Base-by-base conservation (phyloP, 2,329 filamentous ascomycete species). In the Domatiomyces globalis region DNA sequence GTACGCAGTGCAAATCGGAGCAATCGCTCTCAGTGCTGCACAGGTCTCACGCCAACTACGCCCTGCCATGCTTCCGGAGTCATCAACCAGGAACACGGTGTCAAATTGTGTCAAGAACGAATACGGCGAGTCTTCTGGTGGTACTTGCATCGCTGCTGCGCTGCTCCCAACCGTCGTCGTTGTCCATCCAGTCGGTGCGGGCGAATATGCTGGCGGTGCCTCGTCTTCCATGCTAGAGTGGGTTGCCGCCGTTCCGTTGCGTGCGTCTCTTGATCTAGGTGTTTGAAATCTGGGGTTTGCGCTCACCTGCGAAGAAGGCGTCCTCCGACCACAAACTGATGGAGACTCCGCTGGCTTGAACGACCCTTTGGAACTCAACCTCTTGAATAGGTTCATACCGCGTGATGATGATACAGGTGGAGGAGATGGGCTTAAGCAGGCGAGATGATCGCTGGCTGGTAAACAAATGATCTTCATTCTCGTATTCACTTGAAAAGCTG, bases 31-130 rank as follows among this genome's bases (percentile, higher is more conserved):
- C 1, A 96, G 76, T 1, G 84, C 86, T 7, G 76, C 71, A 22
- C 75, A 70, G 0, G 86, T 85, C 66, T 95, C 85, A 10, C 70
- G 66, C 90, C 90, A 96, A 19, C 75, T 77, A n/a, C 71, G 63
- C 15, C 84, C 86, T 1, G 73, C 71, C 90, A 96, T 96, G 60
- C 84, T 89, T 4, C 80, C 79, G n/a, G 83, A 88, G 71, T 96
- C 90, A 64, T 96, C 90, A 63, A 96, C 87, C 1, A 96, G 69
- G 65, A 96, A 89, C 51, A 90, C 70, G 29, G 88, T 95, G 69
- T 96, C 87, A 64, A 95, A 95, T 15, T 74, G 74, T 43, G 69
- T 66, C 4, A 96, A 79, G 64, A 94, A 94, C 1, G 80, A 76
- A 63, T 86, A 92, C 1, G 74, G 77, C 60, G 87, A 83, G 58